These are phyloP conservation scores for Pinus taeda DNA, from an alignment of 75 land plant species.

Conservation along the genomic window DNA sequence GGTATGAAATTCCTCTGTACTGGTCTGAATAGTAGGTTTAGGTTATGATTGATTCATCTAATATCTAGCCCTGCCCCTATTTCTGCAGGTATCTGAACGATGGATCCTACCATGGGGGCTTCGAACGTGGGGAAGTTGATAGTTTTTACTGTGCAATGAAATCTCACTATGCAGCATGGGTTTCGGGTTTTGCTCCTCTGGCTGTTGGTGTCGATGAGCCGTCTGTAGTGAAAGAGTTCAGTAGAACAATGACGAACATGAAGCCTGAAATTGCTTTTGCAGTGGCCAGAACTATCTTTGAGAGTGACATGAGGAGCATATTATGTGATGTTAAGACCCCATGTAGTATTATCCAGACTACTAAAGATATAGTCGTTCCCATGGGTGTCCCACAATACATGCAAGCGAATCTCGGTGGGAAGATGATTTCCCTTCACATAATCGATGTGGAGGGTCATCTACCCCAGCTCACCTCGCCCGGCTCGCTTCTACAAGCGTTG, in stretches of 20 bases:
- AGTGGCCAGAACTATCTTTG: conserved; percentile 47
- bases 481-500: background rate
- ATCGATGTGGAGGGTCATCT: background rate
- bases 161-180: conserved; percentile 46
- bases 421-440: background rate
- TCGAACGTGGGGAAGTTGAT: conserved; percentile 38
- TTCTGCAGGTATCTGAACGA: conserved; percentile 57
- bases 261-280: conserved; percentile 43
- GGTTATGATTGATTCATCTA: no score
- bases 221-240: conserved; percentile 22
- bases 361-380: conserved; percentile 54
- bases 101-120: conserved; percentile 67
- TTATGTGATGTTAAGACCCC: conserved; percentile 44
- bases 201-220: conserved; percentile 34
- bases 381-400: conserved; percentile 38
- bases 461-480: conserved; percentile 3
- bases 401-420: conserved; percentile 12
- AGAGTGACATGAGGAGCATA: conserved; percentile 34
- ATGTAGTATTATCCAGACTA: conserved; percentile 52
- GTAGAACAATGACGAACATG: conserved; percentile 30
- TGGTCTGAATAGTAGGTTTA: no score
- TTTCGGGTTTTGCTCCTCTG: conserved; percentile 30
- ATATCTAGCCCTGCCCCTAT: no score
- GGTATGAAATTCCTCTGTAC: conserved; percentile 19
- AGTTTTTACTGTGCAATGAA: conserved; percentile 35